Evolutionary conservation across 2,329 filamentous ascomycete genomes (phyloP), one percentile per base, ranked within the genome.

Genomic region (Fusarium ambrosium): DNA sequence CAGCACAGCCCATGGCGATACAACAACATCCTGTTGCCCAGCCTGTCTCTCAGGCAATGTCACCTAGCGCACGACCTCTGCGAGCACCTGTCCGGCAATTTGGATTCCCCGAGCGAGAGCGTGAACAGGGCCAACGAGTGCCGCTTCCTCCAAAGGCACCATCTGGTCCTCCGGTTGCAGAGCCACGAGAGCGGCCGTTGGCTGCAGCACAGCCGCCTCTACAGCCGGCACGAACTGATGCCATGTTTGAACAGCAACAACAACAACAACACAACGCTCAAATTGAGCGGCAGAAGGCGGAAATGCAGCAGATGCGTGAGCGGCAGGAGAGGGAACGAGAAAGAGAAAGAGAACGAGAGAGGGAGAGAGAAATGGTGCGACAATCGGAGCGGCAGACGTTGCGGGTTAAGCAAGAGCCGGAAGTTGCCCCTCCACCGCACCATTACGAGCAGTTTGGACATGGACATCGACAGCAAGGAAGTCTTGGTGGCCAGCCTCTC

Each of bases 331-430:
- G 64, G 68, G 77, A 48, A 48, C 43, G 32, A 34, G 32, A 81
- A 13, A 68, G 75, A 39, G 77, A 80, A 32, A 72, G 76, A 10
- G 79, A 63, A 48, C 59, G 55, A 34, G 79, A 82, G 27, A 71
- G 77, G 27, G 79, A 82, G 60, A 77, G 77, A 34, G 81, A 82
- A 34, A 61, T 81, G 58, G 66, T 65, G 20, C 80, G 79, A 5
- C 80, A 80, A 37, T 64, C 74, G 7, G 80, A 82, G 55, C 76
- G 80, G 16, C 81, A 80, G 55, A 69, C 81, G n/a, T 67, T 83
- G 66, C 78, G 80, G 16, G 77, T 89, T 58, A 89, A 89, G 79
- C 87, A 89, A 72, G 88, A 90, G 73, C 84, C 85, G 4, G 88
- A 89, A 56, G 74, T 84, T 53, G 78, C 79, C n/a, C 73, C 78